Evolutionary conservation across 2,329 filamentous ascomycete genomes (phyloP).

Genomic region (Fusarium pseudocircinatum): DNA sequence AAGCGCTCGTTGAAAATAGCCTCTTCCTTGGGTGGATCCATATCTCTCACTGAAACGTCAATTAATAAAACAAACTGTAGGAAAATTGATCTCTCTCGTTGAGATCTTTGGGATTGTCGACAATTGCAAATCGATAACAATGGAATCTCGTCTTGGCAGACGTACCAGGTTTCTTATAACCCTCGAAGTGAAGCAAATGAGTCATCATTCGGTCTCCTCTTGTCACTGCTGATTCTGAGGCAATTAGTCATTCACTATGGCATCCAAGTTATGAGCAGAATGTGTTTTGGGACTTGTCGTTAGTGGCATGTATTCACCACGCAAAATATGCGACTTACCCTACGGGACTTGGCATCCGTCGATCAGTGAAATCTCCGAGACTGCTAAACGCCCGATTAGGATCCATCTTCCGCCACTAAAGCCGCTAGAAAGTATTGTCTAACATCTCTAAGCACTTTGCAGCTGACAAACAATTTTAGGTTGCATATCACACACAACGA

Average conservation of each 20-base stretch:
- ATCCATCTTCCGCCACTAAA: background rate
- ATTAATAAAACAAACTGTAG: too few relatives aligned
- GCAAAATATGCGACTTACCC: background rate
- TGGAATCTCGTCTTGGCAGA: background rate
- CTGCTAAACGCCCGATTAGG: background rate
- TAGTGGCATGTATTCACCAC: too few relatives aligned
- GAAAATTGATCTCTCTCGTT: too few relatives aligned
- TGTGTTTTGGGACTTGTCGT: too few relatives aligned
- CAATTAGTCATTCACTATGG: too few relatives aligned
- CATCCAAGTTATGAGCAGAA: background rate
- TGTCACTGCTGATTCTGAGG: background rate
- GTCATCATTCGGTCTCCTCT: background rate
- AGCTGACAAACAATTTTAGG: background rate
- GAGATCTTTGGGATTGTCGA: accelerated
- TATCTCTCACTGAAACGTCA: background rate
- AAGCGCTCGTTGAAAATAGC: slow-evolving; percentile 13
- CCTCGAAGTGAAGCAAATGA: background rate
- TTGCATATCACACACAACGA: background rate
- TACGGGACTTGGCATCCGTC: background rate
- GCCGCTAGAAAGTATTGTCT: too few relatives aligned
- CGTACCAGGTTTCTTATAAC: background rate
- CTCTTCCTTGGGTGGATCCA: slow-evolving; percentile 4
- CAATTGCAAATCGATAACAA: accelerated
- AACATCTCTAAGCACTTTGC: background rate
- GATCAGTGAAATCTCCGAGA: background rate